phyloP scores from a whole-genome alignment of 1,284 basidiomycete species.

The Lignosus rhinocerotis region DNA sequence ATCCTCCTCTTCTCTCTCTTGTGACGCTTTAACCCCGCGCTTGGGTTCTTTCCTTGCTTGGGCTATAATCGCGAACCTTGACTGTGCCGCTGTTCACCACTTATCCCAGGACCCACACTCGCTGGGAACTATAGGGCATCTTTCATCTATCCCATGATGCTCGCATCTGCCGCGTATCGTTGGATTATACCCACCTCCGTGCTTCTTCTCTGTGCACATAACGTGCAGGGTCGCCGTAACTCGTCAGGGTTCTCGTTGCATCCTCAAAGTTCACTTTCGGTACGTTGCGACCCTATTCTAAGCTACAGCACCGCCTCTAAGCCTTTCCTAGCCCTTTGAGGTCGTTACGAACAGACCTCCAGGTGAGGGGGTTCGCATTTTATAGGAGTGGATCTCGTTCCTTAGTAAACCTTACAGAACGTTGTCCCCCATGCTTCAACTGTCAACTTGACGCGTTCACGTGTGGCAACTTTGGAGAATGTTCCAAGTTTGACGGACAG shows the following conservation, averaged over 20 bases:
- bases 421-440: conserved; percentile 83
- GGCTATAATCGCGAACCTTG: neutral
- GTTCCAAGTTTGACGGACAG: conserved; percentile 86
- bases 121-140: conserved; percentile 11
- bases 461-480: conserved; percentile 85
- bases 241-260: conserved; percentile 13
- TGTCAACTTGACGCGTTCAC: conserved; percentile 81
- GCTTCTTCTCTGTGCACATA: conserved; percentile 9
- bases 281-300: conserved; percentile 2
- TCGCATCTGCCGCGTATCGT: conserved; percentile 10
- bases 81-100: conserved; percentile 3
- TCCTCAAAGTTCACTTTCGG: conserved; percentile 14
- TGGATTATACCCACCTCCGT: conserved; percentile 16
- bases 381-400: neutral
- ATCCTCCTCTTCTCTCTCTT: neutral
- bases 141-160: conserved; percentile 12
- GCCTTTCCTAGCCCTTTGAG: conserved; percentile 16
- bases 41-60: neutral
- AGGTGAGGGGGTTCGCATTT: conserved; percentile 9
- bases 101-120: conserved; percentile 9
- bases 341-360: conserved; percentile 21
- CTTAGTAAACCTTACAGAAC: conserved; percentile 31
- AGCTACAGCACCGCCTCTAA: neutral
- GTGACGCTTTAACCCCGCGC: too few species aligned
- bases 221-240: conserved; percentile 7